A percentile compares a stretch with the other conserved stretches of the same genome.
Evolutionary conservation across 495 filamentous ascomycete species (phyloP).

Genomic region (Aspergillus affinis): DNA sequence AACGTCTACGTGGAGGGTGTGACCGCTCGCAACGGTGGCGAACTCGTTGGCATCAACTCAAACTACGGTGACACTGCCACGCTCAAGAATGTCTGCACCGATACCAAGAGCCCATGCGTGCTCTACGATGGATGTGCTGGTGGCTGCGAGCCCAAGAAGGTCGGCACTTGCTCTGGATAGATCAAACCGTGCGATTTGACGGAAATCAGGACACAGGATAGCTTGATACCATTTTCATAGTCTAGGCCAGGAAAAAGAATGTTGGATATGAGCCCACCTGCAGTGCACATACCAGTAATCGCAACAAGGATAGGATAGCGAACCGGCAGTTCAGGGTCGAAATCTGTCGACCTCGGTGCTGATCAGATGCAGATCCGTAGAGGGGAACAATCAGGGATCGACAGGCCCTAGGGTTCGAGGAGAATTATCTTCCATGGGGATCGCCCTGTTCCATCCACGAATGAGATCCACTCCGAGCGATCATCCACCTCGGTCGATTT

Average conservation of each 20-base stretch:
- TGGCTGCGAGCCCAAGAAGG: constrained; percentile 20
- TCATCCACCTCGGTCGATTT: neutral
- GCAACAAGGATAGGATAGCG: neutral
- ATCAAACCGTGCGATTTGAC: too few relatives aligned
- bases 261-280: too few relatives aligned
- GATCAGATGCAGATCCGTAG: neutral
- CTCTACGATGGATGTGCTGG: constrained; percentile 20
- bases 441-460: neutral
- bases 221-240: too few relatives aligned
- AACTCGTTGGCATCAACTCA: constrained; percentile 24
- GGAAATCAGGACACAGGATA: too few relatives aligned
- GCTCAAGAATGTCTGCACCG: constrained; percentile 23
- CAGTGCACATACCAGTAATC: too few relatives aligned
- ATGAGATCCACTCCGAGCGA: neutral
- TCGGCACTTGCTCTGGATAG: constrained; percentile 22
- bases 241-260: too few relatives aligned
- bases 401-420: neutral
- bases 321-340: too few relatives aligned
- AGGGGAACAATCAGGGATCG: neutral
- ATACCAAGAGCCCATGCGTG: constrained; percentile 13
- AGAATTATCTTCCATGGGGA: neutral
- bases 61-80: constrained; percentile 36
- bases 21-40: constrained; percentile 20
- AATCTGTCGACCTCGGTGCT: neutral
- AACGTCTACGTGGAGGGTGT: constrained; percentile 23